Evolutionary conservation across 1,284 basidiomycete species (phyloP).

Genomic region (Irpex rosettiformis): DNA sequence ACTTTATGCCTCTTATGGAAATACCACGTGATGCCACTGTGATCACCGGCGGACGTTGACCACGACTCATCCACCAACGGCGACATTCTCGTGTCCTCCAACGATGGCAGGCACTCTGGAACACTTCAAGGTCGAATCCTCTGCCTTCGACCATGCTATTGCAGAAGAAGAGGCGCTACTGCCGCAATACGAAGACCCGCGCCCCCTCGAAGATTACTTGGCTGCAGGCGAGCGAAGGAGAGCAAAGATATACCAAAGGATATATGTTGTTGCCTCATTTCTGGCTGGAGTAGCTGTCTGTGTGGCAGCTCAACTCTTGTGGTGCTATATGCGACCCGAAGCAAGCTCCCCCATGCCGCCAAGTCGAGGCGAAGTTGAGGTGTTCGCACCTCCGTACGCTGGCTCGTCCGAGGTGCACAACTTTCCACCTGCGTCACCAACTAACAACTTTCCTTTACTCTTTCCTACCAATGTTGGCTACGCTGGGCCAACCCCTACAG

Average conservation of each 20-base stretch:
- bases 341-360: constrained; percentile 4
- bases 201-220: constrained; percentile 3
- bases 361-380: constrained; percentile 15
- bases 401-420: constrained; percentile 68
- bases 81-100: background rate
- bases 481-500: constrained; percentile 80
- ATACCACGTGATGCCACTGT: background rate
- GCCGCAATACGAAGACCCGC: constrained; percentile 20
- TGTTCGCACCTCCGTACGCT: constrained; percentile 54
- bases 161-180: constrained; percentile 36
- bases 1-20: background rate
- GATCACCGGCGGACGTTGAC: background rate
- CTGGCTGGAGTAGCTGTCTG: constrained; percentile 41
- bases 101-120: constrained; percentile 5
- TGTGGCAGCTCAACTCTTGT: constrained; percentile 39
- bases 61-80: background rate
- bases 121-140: constrained; percentile 20
- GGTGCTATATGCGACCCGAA: constrained; percentile 29
- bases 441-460: constrained; percentile 61
- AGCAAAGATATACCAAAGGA: constrained; percentile 14
- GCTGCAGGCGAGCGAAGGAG: background rate
- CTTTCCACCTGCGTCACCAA: constrained; percentile 70
- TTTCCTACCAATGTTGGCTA: constrained; percentile 81
- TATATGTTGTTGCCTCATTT: constrained; percentile 42
- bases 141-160: constrained; percentile 14